Percentiles rank a stretch among this genome's conserved stretches.
phyloP scores from a whole-genome alignment of 345 rosid species.

The Reutealis trisperma region DNA sequence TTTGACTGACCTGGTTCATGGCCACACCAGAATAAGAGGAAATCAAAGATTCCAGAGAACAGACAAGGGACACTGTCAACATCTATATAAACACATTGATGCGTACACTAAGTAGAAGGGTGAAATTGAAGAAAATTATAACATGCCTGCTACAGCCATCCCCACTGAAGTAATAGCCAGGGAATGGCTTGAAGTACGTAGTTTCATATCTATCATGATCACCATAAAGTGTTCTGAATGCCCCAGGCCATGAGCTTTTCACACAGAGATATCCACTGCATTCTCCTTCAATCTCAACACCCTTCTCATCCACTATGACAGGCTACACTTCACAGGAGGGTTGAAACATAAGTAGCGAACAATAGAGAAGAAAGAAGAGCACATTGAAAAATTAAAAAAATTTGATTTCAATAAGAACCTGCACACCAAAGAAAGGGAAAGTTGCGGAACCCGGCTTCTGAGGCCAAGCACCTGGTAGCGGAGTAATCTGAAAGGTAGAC shows the following conservation, averaged over 20 bases:
- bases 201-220: constrained; percentile 99
- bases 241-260: constrained; percentile 95
- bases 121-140: not conserved
- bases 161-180: constrained; percentile 92
- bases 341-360: not conserved
- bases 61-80: constrained; percentile 7
- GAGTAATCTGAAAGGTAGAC: constrained; percentile 68
- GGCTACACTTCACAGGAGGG: constrained; percentile 52
- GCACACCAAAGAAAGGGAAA: constrained; percentile 99
- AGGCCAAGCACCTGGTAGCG: constrained; percentile 98
- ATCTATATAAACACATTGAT: not conserved
- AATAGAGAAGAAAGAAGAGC: not conserved
- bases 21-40: not conserved
- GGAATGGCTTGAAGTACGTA: constrained; percentile 90
- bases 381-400: not conserved
- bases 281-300: constrained; percentile 88
- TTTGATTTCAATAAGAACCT: constrained; percentile 46
- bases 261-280: constrained; percentile 94
- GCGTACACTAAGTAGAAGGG: not conserved
- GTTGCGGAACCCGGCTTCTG: constrained; percentile 99
- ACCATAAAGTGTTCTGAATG: constrained; percentile 93
- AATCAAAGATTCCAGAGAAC: not conserved
- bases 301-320: constrained; percentile 94
- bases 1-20: not conserved
- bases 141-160: constrained; percentile 93